Evolutionary conservation across 139 green algal species (phyloP), one percentile per base, ranked within the genome.

Genomic region (Microglena sp.): DNA sequence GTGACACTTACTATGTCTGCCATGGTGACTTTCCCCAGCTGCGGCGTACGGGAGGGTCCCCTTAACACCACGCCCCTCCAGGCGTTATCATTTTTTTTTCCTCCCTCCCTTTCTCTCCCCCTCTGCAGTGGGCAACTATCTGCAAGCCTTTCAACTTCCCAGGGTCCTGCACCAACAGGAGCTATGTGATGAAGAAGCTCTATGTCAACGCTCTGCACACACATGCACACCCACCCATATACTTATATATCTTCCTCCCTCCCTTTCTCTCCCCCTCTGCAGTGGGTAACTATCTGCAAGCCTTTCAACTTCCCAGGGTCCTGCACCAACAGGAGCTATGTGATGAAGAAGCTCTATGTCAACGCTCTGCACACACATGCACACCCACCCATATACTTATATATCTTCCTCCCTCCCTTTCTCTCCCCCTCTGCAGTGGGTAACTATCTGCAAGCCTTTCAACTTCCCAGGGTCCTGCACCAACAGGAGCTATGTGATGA

Each of bases 321-420:
- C 28, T 68, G 58, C 62, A 68, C 62, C 43, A 68, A 68, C 62
- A 68, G 46, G 45, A 46, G 26, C 21, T 60, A 46, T 28, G 45
- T 68, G 21, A 59, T 68, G 7, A 57, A 57, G 28, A 68, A 68
- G 45, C 62, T 68, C 3, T 68, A 68, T 28, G 26, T 45, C 34
- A 70, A 56, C 35, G 33, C 55, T n/a, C 50, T 70, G 33, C 53
- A 70, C 64, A n/a, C n/a, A n/a, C n/a, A n/a, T n/a, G n/a, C n/a
- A n/a, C n/a, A n/a, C n/a, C n/a, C n/a, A n/a, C n/a, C n/a, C n/a
- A n/a, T n/a, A n/a, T n/a, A n/a, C n/a, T n/a, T n/a, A n/a, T n/a
- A n/a, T n/a, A n/a, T n/a, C n/a, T n/a, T n/a, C n/a, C n/a, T n/a
- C n/a, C n/a, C n/a, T n/a, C n/a, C n/a, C n/a, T n/a, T n/a, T n/a